These are phyloP conservation scores for Exophiala mesophila DNA, from an alignment of 2,329 filamentous ascomycete genomes.

Conservation along the genomic window DNA sequence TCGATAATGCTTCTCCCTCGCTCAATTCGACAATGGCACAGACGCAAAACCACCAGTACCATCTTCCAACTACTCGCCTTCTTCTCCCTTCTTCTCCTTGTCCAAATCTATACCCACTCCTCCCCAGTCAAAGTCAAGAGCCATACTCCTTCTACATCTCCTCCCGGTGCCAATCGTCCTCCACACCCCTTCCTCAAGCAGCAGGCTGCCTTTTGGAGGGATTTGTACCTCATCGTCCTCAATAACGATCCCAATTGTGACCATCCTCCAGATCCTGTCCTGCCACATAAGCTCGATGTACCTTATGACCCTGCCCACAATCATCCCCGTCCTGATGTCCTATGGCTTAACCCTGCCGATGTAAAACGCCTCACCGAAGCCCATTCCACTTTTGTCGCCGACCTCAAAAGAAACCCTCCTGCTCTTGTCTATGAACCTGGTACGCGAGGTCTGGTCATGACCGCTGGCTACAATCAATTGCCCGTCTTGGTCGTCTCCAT, in stretches of 20 bases:
- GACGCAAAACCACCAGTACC: slow-evolving; percentile 12
- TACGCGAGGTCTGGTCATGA: slow-evolving; percentile 33
- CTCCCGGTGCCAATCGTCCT: not conserved
- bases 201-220: slow-evolving; percentile 24
- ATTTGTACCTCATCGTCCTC: slow-evolving; percentile 21
- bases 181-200: slow-evolving; percentile 16
- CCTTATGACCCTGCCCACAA: slow-evolving; percentile 21
- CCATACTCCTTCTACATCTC: not conserved
- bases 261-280: slow-evolving; percentile 22
- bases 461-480: slow-evolving; percentile 41
- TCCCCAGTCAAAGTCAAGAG: not conserved
- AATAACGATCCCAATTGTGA: slow-evolving; percentile 25
- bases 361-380: slow-evolving; percentile 34
- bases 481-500: slow-evolving; percentile 42
- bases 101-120: slow-evolving; percentile 11
- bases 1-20: slow-evolving; percentile 14
- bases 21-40: slow-evolving; percentile 11
- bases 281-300: slow-evolving; percentile 25
- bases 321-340: slow-evolving; percentile 34
- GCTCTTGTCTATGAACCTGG: slow-evolving; percentile 1
- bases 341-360: slow-evolving; percentile 33
- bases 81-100: slow-evolving; percentile 16
- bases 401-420: slow-evolving; percentile 23
- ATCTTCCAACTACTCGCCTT: slow-evolving; percentile 12
- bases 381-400: slow-evolving; percentile 39